Evolutionary conservation across 2,329 filamentous ascomycete species (phyloP).

Genomic region (Penicillium sumatraense): DNA sequence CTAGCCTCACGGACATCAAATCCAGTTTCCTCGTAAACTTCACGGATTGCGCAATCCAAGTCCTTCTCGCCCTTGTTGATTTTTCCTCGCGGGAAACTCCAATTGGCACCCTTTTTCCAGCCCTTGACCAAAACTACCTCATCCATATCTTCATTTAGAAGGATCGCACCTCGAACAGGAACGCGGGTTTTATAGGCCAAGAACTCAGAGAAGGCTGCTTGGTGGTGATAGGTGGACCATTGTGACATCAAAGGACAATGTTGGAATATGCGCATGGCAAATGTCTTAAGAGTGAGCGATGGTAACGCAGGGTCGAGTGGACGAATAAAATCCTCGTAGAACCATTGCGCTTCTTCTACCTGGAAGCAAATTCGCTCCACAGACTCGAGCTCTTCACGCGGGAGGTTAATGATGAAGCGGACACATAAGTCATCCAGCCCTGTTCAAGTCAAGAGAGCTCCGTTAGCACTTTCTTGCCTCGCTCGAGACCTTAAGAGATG

Average conservation of each 20-base stretch:
- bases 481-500: not conserved
- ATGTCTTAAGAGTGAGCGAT: conserved; percentile 80
- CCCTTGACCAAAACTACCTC: conserved; percentile 91
- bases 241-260: conserved; percentile 87
- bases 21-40: conserved; percentile 96
- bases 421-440: conserved; percentile 98
- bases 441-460: conserved; percentile 41
- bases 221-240: conserved; percentile 77
- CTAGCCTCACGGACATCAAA: conserved; percentile 79
- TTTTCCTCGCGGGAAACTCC: conserved; percentile 96
- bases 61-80: conserved; percentile 98
- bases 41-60: conserved; percentile 87
- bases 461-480: conserved; percentile 21
- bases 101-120: conserved; percentile 95
- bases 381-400: conserved; percentile 84
- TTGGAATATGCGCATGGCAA: conserved; percentile 88
- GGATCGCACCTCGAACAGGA: conserved; percentile 89
- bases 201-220: conserved; percentile 87
- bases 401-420: conserved; percentile 97
- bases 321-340: conserved; percentile 98
- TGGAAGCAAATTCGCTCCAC: conserved; percentile 97
- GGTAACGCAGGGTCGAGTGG: conserved; percentile 84
- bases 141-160: conserved; percentile 94
- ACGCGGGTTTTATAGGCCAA: conserved; percentile 92
- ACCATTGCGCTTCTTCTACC: conserved; percentile 99